Percentiles rank a stretch among this genome's conserved stretches.
Evolutionary conservation across 139 green algal genomes (phyloP).

Genomic region (Chlorella sp.): DNA sequence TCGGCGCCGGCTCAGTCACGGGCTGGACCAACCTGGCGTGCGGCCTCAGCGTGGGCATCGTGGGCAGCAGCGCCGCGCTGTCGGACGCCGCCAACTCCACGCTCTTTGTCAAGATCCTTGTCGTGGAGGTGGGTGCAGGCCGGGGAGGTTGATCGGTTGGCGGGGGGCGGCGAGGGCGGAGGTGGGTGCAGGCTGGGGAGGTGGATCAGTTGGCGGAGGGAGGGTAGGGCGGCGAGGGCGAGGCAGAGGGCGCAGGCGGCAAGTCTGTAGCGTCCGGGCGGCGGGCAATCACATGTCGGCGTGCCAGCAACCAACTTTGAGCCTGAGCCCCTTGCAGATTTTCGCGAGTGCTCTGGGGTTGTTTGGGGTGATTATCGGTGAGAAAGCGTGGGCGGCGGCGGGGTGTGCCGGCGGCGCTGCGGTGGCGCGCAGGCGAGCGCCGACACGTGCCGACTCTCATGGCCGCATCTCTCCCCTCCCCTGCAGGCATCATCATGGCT

Average conservation of each 20-base stretch:
- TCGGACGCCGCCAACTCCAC: slow-evolving; percentile 97
- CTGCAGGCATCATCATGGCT: slow-evolving; percentile 45
- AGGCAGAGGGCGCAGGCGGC: too few relatives aligned
- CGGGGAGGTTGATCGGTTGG: too few relatives aligned
- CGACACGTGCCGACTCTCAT: too few relatives aligned
- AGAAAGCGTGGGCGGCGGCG: background rate
- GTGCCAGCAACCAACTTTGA: too few relatives aligned
- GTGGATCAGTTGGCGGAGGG: too few relatives aligned
- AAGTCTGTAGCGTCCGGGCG: too few relatives aligned
- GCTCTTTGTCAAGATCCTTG: slow-evolving; percentile 99
- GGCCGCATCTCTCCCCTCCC: background rate
- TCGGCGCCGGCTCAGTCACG: slow-evolving; percentile 89
- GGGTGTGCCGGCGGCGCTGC: background rate
- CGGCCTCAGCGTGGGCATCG: slow-evolving; percentile 97
- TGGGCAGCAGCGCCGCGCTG: slow-evolving; percentile 93
- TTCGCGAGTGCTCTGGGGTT: slow-evolving; percentile 95
- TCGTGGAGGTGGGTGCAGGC: too few relatives aligned
- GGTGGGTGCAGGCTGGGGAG: too few relatives aligned
- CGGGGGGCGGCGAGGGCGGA: too few relatives aligned
- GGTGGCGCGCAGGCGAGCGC: background rate
- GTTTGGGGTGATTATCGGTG: slow-evolving; percentile 95
- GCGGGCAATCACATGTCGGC: too few relatives aligned
- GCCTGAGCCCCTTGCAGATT: too few relatives aligned
- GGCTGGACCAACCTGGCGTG: slow-evolving; percentile 97
- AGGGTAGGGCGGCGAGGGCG: too few relatives aligned